Evolutionary conservation across 768 basidiomycete genomes (phyloP).

Genomic region (Exidia glandulosa): DNA sequence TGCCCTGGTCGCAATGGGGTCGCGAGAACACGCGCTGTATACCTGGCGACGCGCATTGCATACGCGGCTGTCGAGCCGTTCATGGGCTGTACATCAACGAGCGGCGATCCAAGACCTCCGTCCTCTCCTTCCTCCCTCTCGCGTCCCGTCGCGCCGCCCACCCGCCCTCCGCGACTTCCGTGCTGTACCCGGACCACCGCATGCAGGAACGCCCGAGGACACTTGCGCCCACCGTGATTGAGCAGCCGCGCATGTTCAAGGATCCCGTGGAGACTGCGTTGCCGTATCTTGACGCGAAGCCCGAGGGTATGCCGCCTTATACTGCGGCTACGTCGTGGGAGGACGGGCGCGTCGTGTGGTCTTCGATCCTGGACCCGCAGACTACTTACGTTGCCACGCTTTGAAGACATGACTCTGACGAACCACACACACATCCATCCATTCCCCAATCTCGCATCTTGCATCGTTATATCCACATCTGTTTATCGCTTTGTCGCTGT

Average conservation of each 20-base stretch:
- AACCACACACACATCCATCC: too few relatives aligned
- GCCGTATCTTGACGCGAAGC: neutral
- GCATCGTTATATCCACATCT: too few relatives aligned
- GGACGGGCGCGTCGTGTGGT: neutral
- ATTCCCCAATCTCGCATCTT: too few relatives aligned
- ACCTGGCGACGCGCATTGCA: neutral
- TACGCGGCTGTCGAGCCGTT: neutral
- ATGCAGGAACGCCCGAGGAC: neutral
- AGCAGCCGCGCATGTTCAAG: neutral
- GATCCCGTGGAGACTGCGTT: neutral
- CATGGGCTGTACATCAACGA: neutral
- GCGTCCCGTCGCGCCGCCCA: neutral
- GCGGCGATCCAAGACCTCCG: neutral
- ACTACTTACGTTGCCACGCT: too few relatives aligned
- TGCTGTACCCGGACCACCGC: neutral
- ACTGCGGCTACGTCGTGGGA: neutral
- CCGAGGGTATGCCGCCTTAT: neutral
- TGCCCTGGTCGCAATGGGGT: slow-evolving; percentile 45
- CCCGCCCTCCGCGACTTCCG: neutral
- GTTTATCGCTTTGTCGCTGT: too few relatives aligned
- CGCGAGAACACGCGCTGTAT: slow-evolving; percentile 35
- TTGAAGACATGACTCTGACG: too few relatives aligned
- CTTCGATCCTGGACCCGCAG: neutral
- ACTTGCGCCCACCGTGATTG: neutral
- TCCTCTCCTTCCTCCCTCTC: neutral